A percentile compares a stretch with the other conserved stretches of the same genome.
Evolutionary conservation across 2,329 filamentous ascomycete genomes (phyloP).

Genomic region (Curvularia spicifera): DNA sequence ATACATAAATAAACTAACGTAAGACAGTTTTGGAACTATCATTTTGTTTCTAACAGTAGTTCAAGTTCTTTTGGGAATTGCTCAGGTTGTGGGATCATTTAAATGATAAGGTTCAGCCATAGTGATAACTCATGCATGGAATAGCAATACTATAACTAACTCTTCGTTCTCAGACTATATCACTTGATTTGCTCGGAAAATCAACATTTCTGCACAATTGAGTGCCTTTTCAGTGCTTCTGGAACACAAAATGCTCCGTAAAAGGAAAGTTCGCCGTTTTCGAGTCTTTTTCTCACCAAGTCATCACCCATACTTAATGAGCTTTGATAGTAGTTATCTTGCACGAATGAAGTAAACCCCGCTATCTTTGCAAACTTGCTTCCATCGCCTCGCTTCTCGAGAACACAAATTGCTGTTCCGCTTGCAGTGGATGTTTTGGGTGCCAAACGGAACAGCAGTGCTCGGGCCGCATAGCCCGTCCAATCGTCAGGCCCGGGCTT

Average conservation of each 20-base stretch:
- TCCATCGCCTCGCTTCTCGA: not conserved
- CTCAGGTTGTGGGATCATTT: not conserved
- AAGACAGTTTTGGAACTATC: not conserved
- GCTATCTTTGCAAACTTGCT: not conserved
- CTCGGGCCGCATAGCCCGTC: not conserved
- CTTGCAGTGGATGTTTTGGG: not conserved
- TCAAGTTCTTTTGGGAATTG: not conserved
- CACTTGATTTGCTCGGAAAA: not conserved
- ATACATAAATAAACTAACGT: not conserved
- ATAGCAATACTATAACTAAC: not conserved
- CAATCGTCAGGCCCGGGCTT: not conserved
- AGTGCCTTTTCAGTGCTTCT: not conserved
- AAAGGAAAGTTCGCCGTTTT: not conserved
- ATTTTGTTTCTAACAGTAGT: not conserved
- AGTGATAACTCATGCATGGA: not conserved
- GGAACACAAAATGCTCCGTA: not conserved
- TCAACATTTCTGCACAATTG: not conserved
- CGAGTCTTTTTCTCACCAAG: not conserved
- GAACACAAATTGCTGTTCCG: not conserved
- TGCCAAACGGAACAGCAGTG: not conserved
- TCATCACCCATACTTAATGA: not conserved
- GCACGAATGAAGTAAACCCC: not conserved
- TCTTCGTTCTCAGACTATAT: not conserved
- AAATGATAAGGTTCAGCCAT: not conserved
- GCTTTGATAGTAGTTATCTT: not conserved